Evolutionary conservation across 495 filamentous ascomycete species (phyloP).

Genomic region (Cladorrhinum samala): DNA sequence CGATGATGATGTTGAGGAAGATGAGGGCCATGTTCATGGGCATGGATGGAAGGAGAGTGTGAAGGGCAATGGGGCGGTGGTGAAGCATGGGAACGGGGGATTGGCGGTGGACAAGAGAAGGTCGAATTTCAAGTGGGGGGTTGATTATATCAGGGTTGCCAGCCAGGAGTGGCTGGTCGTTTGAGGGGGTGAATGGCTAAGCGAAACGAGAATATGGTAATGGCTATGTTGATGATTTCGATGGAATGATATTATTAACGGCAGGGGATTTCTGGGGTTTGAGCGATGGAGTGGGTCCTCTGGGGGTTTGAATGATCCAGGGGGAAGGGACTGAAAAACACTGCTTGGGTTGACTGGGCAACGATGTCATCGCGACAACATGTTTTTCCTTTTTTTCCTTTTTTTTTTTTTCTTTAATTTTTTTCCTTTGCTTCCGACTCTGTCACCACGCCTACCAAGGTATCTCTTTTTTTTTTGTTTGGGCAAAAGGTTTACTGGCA

Average conservation of each 20-base stretch:
- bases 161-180: constrained; percentile 12
- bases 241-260: background rate
- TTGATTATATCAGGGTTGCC: constrained; percentile 15
- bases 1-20: background rate
- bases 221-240: too few species aligned
- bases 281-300: background rate
- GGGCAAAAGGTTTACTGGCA: too few species aligned
- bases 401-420: background rate
- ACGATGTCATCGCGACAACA: constrained; percentile 3
- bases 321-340: background rate
- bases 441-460: background rate
- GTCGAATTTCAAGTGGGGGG: constrained; percentile 1
- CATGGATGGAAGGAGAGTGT: background rate
- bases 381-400: background rate
- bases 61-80: background rate
- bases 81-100: background rate
- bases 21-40: background rate
- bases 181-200: too few species aligned
- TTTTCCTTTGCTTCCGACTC: background rate
- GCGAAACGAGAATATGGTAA: too few species aligned
- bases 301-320: background rate
- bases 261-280: background rate
- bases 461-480: too few species aligned
- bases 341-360: background rate
- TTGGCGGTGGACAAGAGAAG: background rate